These are phyloP conservation scores for Cylindrotheca closterium DNA, from an alignment of 108 stramenopile genomes.

Conservation along the genomic window DNA sequence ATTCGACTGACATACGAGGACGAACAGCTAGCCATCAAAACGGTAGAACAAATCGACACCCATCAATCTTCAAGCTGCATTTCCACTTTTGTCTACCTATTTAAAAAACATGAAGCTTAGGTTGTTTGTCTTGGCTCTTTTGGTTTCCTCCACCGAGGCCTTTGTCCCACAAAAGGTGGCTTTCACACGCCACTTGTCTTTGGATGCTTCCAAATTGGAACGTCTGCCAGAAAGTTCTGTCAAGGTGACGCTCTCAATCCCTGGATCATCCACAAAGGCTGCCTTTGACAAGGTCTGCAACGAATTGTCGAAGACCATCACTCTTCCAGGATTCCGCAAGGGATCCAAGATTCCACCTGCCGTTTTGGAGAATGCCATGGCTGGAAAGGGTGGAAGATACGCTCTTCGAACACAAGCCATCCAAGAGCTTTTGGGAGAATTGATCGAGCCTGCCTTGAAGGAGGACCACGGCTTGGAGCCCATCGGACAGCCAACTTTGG, in stretches of 20 bases:
- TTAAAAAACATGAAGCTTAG: constrained; percentile 16
- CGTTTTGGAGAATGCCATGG: constrained; percentile 78
- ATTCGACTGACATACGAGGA: no score
- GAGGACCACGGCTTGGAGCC: constrained; percentile 81
- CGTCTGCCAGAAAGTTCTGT: constrained; percentile 74
- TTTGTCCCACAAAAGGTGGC: constrained; percentile 23
- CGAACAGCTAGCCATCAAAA: no score
- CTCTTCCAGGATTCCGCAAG: constrained; percentile 88
- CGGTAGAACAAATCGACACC: no score
- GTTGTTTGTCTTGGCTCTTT: constrained; percentile 9
- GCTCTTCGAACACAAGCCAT: constrained; percentile 72
- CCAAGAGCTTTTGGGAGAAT: constrained; percentile 45
- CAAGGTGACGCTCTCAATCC: constrained; percentile 60
- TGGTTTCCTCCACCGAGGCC: constrained; percentile 18
- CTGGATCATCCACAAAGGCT: constrained; percentile 68
- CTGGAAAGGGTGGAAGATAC: constrained; percentile 61
- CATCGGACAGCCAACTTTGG: constrained; percentile 73
- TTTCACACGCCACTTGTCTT: background rate
- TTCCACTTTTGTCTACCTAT: no score
- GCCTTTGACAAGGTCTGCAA: constrained; percentile 78
- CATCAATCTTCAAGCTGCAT: no score
- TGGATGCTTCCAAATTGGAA: constrained; percentile 52
- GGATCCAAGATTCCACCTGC: constrained; percentile 79
- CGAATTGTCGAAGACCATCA: constrained; percentile 66
- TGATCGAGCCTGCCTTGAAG: constrained; percentile 75